Evolutionary conservation across 768 basidiomycete species (phyloP), one percentile per base, ranked within the genome.

Genomic region (Cubamyces sp.): DNA sequence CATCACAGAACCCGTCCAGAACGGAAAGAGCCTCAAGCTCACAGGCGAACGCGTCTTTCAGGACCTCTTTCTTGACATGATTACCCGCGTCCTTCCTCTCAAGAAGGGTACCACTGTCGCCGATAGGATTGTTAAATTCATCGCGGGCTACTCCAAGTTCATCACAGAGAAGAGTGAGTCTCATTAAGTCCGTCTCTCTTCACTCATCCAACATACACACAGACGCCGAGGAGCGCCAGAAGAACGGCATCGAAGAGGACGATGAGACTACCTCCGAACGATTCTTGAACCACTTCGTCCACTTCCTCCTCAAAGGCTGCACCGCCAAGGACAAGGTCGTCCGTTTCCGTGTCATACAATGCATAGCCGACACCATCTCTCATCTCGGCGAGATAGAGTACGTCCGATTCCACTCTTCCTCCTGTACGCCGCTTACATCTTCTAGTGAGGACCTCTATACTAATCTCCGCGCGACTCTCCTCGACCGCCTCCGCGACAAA

Each of bases 341-440:
- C 41, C 84, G 96, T 5, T 96, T 87, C 70, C 86, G 96, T 19
- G 87, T 87, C 34, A 78, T 92, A 2, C 88, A 91, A 55, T 76
- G 87, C n/a, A 81, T 92, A 15, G 85, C 90, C 0, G 87, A 91
- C 67, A 88, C 94, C 82, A 84, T 96, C 14, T 82, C 85, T 0
- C 84, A 87, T 58, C 77, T 97, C 0, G 92, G 92, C 7, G 90
- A 89, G 75, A 82, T 98, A 59, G 93, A 96, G 95, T 97, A 70
- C 56, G 89, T 80, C 40, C 11, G 19, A 47, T 23, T 26, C 25
- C 50, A 58, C 61, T 48, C 41, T 50, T 40, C 5, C 21, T 26
- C 4, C 18, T 14, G 14, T 21, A 12, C 39, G 16, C 30, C 18
- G 23, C 40, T 39, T 18, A 63, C 23, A 14, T 3, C 15, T 28